Evolutionary conservation across 1,284 basidiomycete genomes (phyloP).

Genomic region (Grifola frondosa): DNA sequence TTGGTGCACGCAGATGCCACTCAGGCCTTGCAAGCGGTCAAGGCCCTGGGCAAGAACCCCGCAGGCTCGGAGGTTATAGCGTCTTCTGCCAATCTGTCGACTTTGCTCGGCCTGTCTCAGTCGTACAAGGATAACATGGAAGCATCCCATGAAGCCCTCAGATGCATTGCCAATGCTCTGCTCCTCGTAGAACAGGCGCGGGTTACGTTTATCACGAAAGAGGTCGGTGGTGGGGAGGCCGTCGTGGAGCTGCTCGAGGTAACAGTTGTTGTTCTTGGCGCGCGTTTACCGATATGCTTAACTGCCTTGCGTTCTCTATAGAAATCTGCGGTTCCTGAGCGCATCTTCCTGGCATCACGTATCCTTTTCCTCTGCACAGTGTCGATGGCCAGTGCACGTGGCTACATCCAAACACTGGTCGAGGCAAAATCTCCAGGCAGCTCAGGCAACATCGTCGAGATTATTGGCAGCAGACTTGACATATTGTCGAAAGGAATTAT

Average conservation of each 20-base stretch:
- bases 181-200: constrained; percentile 67
- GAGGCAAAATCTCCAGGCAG: constrained; percentile 56
- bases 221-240: constrained; percentile 60
- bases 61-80: constrained; percentile 68
- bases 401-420: constrained; percentile 57
- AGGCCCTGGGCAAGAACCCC: constrained; percentile 72
- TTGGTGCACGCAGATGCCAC: constrained; percentile 47
- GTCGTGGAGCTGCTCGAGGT: constrained; percentile 65
- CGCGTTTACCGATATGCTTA: constrained; percentile 18
- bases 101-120: constrained; percentile 50
- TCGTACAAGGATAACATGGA: constrained; percentile 56
- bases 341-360: constrained; percentile 71
- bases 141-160: constrained; percentile 66
- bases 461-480: constrained; percentile 59
- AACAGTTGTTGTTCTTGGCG: too few relatives aligned
- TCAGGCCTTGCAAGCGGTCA: constrained; percentile 68
- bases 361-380: constrained; percentile 74
- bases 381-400: constrained; percentile 38
- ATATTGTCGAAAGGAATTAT: constrained; percentile 46
- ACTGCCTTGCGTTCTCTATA: constrained; percentile 29
- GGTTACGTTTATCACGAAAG: constrained; percentile 51
- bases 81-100: constrained; percentile 49
- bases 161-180: constrained; percentile 75
- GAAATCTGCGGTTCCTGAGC: constrained; percentile 62
- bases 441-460: constrained; percentile 51